Evolutionary conservation across 2,329 filamentous ascomycete genomes (phyloP).

Genomic region (Coleophoma eucalyptorum): DNA sequence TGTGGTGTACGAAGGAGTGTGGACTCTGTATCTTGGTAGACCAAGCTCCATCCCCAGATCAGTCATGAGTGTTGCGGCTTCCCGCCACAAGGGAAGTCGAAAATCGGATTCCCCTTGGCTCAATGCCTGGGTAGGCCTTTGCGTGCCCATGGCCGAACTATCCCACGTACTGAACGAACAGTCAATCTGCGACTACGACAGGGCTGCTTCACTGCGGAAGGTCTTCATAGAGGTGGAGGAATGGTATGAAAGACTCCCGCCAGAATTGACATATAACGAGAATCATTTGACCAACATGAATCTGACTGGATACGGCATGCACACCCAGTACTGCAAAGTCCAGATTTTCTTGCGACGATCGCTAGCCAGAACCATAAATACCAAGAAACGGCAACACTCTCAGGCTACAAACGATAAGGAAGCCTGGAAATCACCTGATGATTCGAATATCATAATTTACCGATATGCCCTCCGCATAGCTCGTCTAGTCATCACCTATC

Average conservation of each 20-base stretch:
- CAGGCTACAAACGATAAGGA: not conserved
- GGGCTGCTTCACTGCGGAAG: not conserved
- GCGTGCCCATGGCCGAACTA: constrained; percentile 2
- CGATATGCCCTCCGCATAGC: not conserved
- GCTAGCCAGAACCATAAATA: not conserved
- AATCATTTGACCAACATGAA: not conserved
- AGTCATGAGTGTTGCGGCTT: not conserved
- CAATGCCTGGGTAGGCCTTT: constrained; percentile 1
- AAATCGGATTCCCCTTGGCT: not conserved
- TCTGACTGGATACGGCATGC: not conserved
- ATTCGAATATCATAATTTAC: not conserved
- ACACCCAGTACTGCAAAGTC: constrained; percentile 4
- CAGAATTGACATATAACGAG: not conserved
- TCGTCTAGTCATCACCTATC: constrained; percentile 2
- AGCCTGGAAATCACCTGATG: not conserved
- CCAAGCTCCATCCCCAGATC: not conserved
- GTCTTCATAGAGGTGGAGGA: not conserved
- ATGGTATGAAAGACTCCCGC: not conserved
- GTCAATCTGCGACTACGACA: not conserved
- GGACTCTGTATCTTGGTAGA: constrained; percentile 1
- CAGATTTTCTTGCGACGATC: constrained; percentile 1
- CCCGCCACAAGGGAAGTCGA: not conserved
- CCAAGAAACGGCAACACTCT: not conserved
- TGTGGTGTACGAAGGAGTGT: not conserved
- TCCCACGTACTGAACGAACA: constrained; percentile 1